Percentiles rank a stretch among this genome's conserved stretches.
Conservation (phyloP, 1,284 basidiomycete genomes). For the Austroboletus novae-zelandiae region DNA sequence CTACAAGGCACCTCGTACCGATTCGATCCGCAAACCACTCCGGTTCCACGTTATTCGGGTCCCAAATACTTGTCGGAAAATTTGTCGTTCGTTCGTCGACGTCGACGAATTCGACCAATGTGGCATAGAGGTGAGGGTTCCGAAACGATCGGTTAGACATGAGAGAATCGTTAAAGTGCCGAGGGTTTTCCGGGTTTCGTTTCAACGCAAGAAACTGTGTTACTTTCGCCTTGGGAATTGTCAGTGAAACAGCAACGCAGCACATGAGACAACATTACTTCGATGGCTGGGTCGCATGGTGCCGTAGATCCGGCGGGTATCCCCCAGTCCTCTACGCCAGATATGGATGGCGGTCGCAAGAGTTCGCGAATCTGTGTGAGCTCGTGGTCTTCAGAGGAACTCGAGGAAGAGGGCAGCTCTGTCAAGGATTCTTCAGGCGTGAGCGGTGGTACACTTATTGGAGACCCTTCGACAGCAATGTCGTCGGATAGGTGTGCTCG, state of each 20-base stretch:
- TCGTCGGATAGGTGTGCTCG: constrained; percentile 50
- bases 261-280: constrained; percentile 42
- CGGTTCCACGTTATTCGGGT: constrained; percentile 55
- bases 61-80: constrained; percentile 72
- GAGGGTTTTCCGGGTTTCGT: constrained; percentile 55
- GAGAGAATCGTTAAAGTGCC: constrained; percentile 93
- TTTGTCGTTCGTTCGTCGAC: constrained; percentile 84
- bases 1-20: constrained; percentile 44
- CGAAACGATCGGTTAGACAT: constrained; percentile 88
- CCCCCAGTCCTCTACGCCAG: constrained; percentile 71
- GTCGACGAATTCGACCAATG: constrained; percentile 88
- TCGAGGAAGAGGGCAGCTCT: constrained; percentile 15
- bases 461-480: constrained; percentile 16
- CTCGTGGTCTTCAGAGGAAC: constrained; percentile 24
- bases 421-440: constrained; percentile 11
- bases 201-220: constrained; percentile 75
- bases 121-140: constrained; percentile 92
- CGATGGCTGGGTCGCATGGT: constrained; percentile 58
- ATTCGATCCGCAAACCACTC: constrained; percentile 72
- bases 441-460: constrained; percentile 1
- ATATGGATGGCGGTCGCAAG: constrained; percentile 61
- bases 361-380: constrained; percentile 51
- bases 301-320: constrained; percentile 63
- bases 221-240: constrained; percentile 63
- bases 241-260: background rate